A percentile compares a stretch with the other conserved stretches of the same genome.
Conservation (phyloP, 2,329 filamentous ascomycete genomes). For the Diplodia mutila region DNA sequence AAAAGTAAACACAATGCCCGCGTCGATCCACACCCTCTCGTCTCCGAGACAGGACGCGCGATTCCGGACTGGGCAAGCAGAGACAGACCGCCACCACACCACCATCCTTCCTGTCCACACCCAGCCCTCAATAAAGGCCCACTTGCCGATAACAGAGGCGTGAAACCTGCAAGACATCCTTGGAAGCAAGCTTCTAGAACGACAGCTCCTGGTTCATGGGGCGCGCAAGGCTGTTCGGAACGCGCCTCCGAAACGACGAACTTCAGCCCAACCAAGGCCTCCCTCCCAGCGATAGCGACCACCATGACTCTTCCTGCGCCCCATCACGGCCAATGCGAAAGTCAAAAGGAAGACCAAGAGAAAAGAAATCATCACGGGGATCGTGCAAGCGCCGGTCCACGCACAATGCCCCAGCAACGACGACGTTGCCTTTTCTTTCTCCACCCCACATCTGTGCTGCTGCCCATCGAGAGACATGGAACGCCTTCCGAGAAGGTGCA, state of each 20-base stretch:
- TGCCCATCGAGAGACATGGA: not conserved
- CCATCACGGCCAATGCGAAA: too few relatives aligned
- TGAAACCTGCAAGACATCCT: not conserved
- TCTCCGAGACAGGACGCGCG: not conserved
- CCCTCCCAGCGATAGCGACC: not conserved
- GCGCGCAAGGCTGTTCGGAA: not conserved
- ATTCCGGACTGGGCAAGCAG: not conserved
- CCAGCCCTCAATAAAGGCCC: not conserved
- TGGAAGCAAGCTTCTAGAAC: slow-evolving; percentile 2
- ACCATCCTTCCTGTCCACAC: not conserved
- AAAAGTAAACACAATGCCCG: not conserved
- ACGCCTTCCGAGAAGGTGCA: not conserved
- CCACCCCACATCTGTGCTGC: not conserved
- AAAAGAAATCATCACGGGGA: not conserved
- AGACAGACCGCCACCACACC: slow-evolving; percentile 15
- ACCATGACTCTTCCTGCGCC: not conserved
- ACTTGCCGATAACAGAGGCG: not conserved
- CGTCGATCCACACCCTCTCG: not conserved
- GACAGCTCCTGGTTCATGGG: too few relatives aligned
- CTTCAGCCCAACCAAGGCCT: not conserved
- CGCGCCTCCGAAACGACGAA: not conserved
- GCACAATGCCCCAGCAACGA: not conserved
- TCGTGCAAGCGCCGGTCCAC: not conserved
- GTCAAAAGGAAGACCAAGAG: too few relatives aligned
- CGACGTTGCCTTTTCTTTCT: not conserved